Evolutionary conservation across 768 basidiomycete species (phyloP).

Genomic region (Rhizopogon vesiculosus): DNA sequence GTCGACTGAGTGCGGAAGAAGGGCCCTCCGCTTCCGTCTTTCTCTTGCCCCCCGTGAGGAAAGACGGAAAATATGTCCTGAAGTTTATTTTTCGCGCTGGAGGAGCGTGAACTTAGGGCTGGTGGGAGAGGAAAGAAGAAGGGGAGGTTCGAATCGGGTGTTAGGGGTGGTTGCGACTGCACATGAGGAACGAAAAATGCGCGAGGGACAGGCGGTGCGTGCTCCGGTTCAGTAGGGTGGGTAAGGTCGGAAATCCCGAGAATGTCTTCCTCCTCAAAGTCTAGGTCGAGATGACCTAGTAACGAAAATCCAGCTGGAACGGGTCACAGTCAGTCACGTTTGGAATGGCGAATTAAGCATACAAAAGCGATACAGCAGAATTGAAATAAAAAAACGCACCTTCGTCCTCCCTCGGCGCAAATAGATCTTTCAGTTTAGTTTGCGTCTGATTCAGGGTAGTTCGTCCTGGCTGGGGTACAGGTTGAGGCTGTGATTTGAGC

Average conservation of each 20-base stretch:
- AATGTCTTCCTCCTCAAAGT: constrained; percentile 61
- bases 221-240: constrained; percentile 4
- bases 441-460: neutral
- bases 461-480: neutral
- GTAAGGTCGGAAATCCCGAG: constrained; percentile 23
- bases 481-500: neutral
- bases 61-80: constrained; percentile 20
- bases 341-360: neutral
- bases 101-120: constrained; percentile 15
- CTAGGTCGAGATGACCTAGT: constrained; percentile 69
- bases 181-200: constrained; percentile 3
- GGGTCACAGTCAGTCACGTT: neutral
- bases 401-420: constrained; percentile 64
- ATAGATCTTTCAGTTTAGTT: constrained; percentile 63
- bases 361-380: neutral
- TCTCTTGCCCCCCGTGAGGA: constrained; percentile 37
- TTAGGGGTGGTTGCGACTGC: constrained; percentile 18
- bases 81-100: constrained; percentile 9
- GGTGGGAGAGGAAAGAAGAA: constrained; percentile 58
- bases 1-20: constrained; percentile 20
- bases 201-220: neutral
- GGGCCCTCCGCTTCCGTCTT: constrained; percentile 46
- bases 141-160: constrained; percentile 49
- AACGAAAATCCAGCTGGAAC: constrained; percentile 63
- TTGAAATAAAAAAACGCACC: constrained; percentile 34